Base-by-base conservation (phyloP, 1,139 yeast species). In the Blastobotrys arbuscula region DNA sequence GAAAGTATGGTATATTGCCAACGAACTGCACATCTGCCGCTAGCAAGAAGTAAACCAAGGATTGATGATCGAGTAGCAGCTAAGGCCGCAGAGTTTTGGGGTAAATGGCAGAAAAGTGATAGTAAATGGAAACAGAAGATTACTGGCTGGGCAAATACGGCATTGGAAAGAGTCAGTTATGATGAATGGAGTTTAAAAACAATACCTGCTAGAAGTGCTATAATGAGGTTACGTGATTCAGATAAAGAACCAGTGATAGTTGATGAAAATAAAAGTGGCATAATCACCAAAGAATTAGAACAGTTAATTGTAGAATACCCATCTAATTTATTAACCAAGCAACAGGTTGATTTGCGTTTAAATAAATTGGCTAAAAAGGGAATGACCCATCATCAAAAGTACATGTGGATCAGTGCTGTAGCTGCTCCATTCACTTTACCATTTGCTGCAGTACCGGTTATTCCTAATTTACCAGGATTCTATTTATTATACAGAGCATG, bases 391-490 rank as follows among this genome's bases (percentile, higher is more conserved):
- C 85, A 82, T 56, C 63, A 59, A 42, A 74, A 69, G 52, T 70
- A 70, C 51, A 65, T 77, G 56, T 42, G 73, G 16, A 57, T 71
- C 38, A 81, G 87, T 57, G 75, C 78, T 0, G 56, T 83, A 28
- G 82, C 82, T 2, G 68, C 92, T 2, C 97, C 97, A 1, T 56
- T 90, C 41, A 80, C 95, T 0, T 61, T 88, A 7, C 98, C 98
- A 1, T 66, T 89, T 48, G 89, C 88, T 0, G 61, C 89, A 42
- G 62, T 92, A 0, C 98, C 98, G 0, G 74, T 90, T n/a, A 65
- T 90, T 1, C 98, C 98, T 18, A 92, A 92, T 58, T 78, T 92
- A n/a, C 98, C 98, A 0, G 97, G 97, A 0, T 84, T 92, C 59
- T 92, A 89, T 62, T 67, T 90, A 41, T 73, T 85, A 5, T 92